Percentiles rank a stretch among this genome's conserved stretches.
phyloP scores from a whole-genome alignment of 805 yeast genomes.

The Sugiyamaella smithiae region DNA sequence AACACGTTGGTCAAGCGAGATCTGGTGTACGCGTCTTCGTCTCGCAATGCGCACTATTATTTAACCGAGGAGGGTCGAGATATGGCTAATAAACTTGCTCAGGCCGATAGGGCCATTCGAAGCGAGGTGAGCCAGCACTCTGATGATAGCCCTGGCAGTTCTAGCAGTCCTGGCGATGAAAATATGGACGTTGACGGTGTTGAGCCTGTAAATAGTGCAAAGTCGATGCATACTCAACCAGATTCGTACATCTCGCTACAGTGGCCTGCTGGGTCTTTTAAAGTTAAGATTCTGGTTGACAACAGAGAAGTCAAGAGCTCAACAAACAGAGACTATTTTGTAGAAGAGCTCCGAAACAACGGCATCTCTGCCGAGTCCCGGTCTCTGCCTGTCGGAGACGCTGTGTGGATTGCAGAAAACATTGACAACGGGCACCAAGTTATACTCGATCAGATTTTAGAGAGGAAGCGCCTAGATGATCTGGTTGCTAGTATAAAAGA shows the following conservation, averaged over 20 bases:
- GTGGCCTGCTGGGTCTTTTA: conserved; percentile 65
- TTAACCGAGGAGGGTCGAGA: conserved; percentile 68
- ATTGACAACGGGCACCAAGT: conserved; percentile 55
- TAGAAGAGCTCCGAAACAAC: conserved; percentile 46
- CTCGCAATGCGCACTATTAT: conserved; percentile 40
- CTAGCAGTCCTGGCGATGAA: neutral
- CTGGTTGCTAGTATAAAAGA: conserved; percentile 77
- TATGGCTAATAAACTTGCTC: conserved; percentile 56
- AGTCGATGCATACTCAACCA: neutral
- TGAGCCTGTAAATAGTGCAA: neutral
- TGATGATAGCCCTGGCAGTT: neutral
- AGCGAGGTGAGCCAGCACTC: conserved; percentile 4
- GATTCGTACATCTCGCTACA: conserved; percentile 9
- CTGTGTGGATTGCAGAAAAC: conserved; percentile 81
- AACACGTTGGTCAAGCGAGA: conserved; percentile 61
- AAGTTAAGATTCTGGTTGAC: conserved; percentile 64
- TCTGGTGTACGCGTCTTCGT: conserved; percentile 51
- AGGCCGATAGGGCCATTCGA: conserved; percentile 53
- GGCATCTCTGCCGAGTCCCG: conserved; percentile 53
- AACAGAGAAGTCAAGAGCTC: conserved; percentile 73
- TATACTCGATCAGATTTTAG: conserved; percentile 78
- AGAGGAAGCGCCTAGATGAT: conserved; percentile 87
- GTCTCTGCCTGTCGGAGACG: conserved; percentile 80
- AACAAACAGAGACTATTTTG: conserved; percentile 65
- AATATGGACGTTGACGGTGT: neutral